phyloP scores from a whole-genome alignment of 306 rosid genomes.

The Inga oerstediana region DNA sequence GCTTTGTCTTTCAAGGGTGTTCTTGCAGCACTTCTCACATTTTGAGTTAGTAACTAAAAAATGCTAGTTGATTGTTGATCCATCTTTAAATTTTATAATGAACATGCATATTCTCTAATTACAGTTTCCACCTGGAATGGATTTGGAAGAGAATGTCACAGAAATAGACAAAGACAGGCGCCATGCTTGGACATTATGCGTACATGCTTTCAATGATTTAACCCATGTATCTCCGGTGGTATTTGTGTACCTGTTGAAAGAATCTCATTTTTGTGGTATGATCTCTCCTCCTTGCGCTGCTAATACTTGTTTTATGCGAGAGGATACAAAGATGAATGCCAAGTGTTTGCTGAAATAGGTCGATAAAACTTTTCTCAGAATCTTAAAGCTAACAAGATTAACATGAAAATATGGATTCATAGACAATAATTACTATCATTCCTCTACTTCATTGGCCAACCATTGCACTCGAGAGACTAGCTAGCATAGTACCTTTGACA shows the following conservation, averaged over 20 bases:
- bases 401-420: background rate
- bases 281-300: constrained; percentile 19
- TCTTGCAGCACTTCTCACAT: background rate
- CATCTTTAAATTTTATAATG: constrained; percentile 6
- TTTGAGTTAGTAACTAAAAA: background rate
- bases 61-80: background rate
- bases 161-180: constrained; percentile 35
- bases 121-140: constrained; percentile 50
- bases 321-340: background rate
- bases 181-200: constrained; percentile 48
- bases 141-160: constrained; percentile 52
- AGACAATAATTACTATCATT: constrained; percentile 8
- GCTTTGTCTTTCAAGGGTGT: background rate
- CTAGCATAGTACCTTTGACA: background rate
- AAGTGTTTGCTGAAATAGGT: constrained; percentile 33
- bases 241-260: constrained; percentile 80
- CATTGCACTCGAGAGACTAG: background rate
- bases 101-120: constrained; percentile 6
- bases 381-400: background rate
- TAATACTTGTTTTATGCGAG: constrained; percentile 6
- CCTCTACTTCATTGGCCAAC: background rate
- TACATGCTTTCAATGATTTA: constrained; percentile 74
- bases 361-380: background rate
- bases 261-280: constrained; percentile 76
- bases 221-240: constrained; percentile 73